A percentile compares a stretch with the other conserved stretches of the same genome.
These are phyloP conservation scores for Ceratocystis cubensis DNA, from an alignment of 2,329 filamentous ascomycete species.

Conservation along the genomic window DNA sequence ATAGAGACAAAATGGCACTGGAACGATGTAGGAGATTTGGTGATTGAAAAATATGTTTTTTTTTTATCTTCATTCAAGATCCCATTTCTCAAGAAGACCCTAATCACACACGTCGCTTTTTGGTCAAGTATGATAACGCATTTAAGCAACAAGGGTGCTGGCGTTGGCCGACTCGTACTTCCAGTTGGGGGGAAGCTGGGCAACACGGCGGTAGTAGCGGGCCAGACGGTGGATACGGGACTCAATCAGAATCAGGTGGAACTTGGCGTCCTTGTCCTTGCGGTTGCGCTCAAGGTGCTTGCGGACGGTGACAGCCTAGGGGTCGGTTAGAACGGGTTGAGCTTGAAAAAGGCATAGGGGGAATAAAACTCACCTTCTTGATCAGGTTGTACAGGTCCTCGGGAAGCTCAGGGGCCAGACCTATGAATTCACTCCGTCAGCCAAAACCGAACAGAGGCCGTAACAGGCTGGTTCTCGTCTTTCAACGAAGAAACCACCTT, in stretches of 20 bases:
- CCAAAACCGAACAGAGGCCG: slow-evolving; percentile 83
- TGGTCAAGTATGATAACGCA: slow-evolving; percentile 14
- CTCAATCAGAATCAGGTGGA: slow-evolving; percentile 99
- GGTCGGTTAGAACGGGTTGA: slow-evolving; percentile 22
- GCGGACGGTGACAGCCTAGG: slow-evolving; percentile 86
- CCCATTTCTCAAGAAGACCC: slow-evolving; percentile 15
- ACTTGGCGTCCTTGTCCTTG: slow-evolving; percentile 99
- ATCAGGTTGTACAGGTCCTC: slow-evolving; percentile 99
- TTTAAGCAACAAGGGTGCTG: slow-evolving; percentile 84
- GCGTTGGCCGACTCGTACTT: slow-evolving; percentile 97
- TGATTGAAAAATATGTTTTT: slow-evolving; percentile 16
- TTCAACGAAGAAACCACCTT: slow-evolving; percentile 19
- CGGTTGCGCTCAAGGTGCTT: slow-evolving; percentile 99
- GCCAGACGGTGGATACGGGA: slow-evolving; percentile 99
- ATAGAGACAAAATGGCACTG: not conserved
- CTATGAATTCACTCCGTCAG: slow-evolving; percentile 88
- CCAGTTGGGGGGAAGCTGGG: slow-evolving; percentile 81
- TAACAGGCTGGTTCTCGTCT: slow-evolving; percentile 19
- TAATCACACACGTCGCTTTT: slow-evolving; percentile 20
- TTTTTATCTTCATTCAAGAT: slow-evolving; percentile 20
- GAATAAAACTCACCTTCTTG: slow-evolving; percentile 68
- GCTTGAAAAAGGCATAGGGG: not conserved
- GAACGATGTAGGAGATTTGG: slow-evolving; percentile 17
- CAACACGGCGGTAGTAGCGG: slow-evolving; percentile 98
- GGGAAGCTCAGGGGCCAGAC: slow-evolving; percentile 95